Evolutionary conservation across 768 basidiomycete species (phyloP).

Genomic region (Podaxis rugospora): DNA sequence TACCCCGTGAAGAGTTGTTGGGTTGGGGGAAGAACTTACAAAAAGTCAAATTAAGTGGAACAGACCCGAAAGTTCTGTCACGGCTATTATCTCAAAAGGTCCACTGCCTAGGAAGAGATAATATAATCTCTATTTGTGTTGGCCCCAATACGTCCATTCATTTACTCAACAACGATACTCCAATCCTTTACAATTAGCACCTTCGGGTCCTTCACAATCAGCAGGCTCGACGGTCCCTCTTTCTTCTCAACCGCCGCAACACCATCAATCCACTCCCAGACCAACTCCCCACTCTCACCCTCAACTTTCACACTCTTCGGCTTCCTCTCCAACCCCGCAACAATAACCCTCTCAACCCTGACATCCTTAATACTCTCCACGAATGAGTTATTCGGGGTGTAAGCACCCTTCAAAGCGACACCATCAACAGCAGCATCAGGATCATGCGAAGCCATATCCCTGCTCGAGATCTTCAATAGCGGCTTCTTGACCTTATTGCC

Average conservation of each 20-base stretch:
- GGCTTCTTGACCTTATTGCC: slow-evolving; percentile 30
- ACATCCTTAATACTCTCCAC: slow-evolving; percentile 64
- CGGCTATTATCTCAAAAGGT: no score
- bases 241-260: slow-evolving; percentile 49
- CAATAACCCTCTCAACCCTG: slow-evolving; percentile 75
- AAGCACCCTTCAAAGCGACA: slow-evolving; percentile 38
- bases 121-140: no score
- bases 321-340: slow-evolving; percentile 64
- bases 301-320: slow-evolving; percentile 59
- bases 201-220: slow-evolving; percentile 75
- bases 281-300: slow-evolving; percentile 40
- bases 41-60: no score
- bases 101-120: no score
- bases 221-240: slow-evolving; percentile 60
- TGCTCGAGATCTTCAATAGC: slow-evolving; percentile 46
- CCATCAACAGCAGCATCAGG: slow-evolving; percentile 47
- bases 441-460: slow-evolving; percentile 45
- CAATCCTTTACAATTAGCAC: slow-evolving; percentile 59
- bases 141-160: no score
- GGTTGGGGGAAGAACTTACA: no score
- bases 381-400: slow-evolving; percentile 60
- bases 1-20: no score
- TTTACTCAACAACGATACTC: slow-evolving; percentile 41
- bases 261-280: slow-evolving; percentile 68
- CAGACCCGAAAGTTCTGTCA: no score